Percentiles rank a stretch among this genome's conserved stretches.
Conservation (phyloP, 768 basidiomycete genomes). For the Coprinellus micaceus region DNA sequence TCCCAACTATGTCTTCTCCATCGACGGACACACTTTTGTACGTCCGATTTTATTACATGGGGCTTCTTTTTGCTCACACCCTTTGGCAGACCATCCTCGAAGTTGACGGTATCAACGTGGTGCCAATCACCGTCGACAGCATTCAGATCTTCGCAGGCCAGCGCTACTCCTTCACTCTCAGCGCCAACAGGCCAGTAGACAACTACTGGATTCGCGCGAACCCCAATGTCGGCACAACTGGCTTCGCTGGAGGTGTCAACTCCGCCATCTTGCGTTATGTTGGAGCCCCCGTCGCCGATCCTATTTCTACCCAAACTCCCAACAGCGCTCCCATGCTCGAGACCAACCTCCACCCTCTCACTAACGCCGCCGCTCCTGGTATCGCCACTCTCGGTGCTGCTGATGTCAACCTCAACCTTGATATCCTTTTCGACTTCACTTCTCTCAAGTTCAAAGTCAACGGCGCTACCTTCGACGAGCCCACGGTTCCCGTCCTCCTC, state of each 20-base stretch:
- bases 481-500: slow-evolving; percentile 43
- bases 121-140: slow-evolving; percentile 30
- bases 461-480: slow-evolving; percentile 12
- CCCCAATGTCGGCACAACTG: slow-evolving; percentile 19
- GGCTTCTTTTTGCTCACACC: neutral
- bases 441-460: slow-evolving; percentile 9
- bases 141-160: slow-evolving; percentile 24
- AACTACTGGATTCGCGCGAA: slow-evolving; percentile 55
- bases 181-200: slow-evolving; percentile 37
- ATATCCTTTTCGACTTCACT: slow-evolving; percentile 9
- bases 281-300: slow-evolving; percentile 39
- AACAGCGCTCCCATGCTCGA: slow-evolving; percentile 28
- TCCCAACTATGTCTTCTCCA: slow-evolving; percentile 40
- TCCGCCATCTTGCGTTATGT: slow-evolving; percentile 47
- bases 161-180: slow-evolving; percentile 41
- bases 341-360: slow-evolving; percentile 36
- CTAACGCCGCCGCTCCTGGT: slow-evolving; percentile 27
- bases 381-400: slow-evolving; percentile 33
- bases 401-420: slow-evolving; percentile 30
- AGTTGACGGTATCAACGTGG: slow-evolving; percentile 28
- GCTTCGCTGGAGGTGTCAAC: slow-evolving; percentile 37
- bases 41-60: neutral
- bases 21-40: slow-evolving; percentile 39
- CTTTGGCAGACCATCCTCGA: slow-evolving; percentile 27
- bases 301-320: slow-evolving; percentile 24